Evolutionary conservation across 1,284 basidiomycete species (phyloP).

Genomic region (Peniophora sp.): DNA sequence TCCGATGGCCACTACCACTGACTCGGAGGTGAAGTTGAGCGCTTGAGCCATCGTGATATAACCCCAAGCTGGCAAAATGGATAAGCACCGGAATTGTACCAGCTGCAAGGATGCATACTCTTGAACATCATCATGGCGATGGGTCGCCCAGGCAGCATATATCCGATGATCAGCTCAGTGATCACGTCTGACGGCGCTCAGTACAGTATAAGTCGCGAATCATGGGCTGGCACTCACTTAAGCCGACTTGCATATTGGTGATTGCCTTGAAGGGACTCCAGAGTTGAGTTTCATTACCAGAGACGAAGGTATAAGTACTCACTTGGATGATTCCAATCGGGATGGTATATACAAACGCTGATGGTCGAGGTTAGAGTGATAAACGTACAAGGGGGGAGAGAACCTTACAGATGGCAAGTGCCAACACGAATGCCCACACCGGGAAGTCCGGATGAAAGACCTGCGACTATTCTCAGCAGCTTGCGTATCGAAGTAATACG

Average conservation of each 20-base stretch:
- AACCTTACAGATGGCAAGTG: slow-evolving; percentile 25
- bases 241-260: slow-evolving; percentile 31
- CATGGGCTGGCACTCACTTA: slow-evolving; percentile 20
- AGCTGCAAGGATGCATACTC: neutral
- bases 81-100: neutral
- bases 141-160: slow-evolving; percentile 42
- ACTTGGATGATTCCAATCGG: slow-evolving; percentile 32
- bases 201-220: too few relatives aligned
- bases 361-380: slow-evolving; percentile 33
- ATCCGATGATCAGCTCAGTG: slow-evolving; percentile 44
- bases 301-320: neutral
- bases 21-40: neutral
- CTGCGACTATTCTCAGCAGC: too few relatives aligned
- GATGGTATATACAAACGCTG: slow-evolving; percentile 36
- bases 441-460: slow-evolving; percentile 55
- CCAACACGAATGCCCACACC: slow-evolving; percentile 48
- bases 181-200: slow-evolving; percentile 23
- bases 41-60: slow-evolving; percentile 45
- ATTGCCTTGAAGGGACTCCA: slow-evolving; percentile 29
- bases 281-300: neutral
- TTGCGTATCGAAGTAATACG: too few relatives aligned
- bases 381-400: slow-evolving; percentile 14
- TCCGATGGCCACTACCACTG: neutral
- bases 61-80: slow-evolving; percentile 19
- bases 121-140: slow-evolving; percentile 63